Evolutionary conservation across 2,329 filamentous ascomycete genomes (phyloP).

Genomic region (Sclerotinia borealis): DNA sequence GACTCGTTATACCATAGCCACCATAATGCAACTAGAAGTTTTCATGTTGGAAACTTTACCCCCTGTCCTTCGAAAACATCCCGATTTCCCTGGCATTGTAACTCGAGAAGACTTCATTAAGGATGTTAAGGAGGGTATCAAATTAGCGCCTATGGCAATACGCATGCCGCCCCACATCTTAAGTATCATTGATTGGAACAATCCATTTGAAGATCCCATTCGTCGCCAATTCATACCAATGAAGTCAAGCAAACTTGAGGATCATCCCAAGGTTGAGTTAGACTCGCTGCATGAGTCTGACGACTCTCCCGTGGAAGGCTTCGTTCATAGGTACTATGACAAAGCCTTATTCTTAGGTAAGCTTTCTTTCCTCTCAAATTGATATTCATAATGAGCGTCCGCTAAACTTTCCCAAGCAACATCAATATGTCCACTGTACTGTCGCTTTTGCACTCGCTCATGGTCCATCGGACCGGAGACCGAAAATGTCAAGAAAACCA

Average conservation of each 20-base stretch:
- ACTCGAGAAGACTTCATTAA: constrained; percentile 47
- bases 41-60: constrained; percentile 49
- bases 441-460: constrained; percentile 55
- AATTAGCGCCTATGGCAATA: constrained; percentile 52
- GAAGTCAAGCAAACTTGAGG: constrained; percentile 44
- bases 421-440: constrained; percentile 57
- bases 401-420: constrained; percentile 39
- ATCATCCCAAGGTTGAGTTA: constrained; percentile 48
- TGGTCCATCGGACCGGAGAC: constrained; percentile 53
- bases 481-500: constrained; percentile 42
- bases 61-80: constrained; percentile 38
- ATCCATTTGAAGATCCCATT: constrained; percentile 53
- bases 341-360: constrained; percentile 56
- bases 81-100: constrained; percentile 34
- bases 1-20: not conserved
- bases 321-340: constrained; percentile 59
- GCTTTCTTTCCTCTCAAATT: constrained; percentile 15
- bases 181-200: constrained; percentile 52
- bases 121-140: constrained; percentile 48
- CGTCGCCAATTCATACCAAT: constrained; percentile 55
- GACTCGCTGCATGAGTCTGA: constrained; percentile 54
- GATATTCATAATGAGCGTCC: not conserved
- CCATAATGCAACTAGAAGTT: constrained; percentile 32
- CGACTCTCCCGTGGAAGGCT: constrained; percentile 49
- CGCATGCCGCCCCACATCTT: constrained; percentile 55